Evolutionary conservation across 2,329 filamentous ascomycete species (phyloP).

Genomic region (Venturia carpophila): DNA sequence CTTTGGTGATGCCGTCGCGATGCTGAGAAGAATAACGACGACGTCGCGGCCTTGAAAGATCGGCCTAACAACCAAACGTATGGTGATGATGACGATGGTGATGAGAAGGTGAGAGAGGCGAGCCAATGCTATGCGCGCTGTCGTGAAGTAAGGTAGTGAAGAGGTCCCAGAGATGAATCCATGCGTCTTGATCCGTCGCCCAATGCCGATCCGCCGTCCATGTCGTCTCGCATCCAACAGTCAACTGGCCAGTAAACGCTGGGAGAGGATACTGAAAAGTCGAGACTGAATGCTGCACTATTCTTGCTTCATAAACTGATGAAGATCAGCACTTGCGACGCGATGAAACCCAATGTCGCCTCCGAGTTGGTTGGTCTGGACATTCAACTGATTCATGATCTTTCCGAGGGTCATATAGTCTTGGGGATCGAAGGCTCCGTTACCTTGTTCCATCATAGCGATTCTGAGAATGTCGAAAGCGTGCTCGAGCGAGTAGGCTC

Average conservation of each 20-base stretch:
- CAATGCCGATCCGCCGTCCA: not conserved
- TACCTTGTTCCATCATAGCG: slow-evolving; percentile 47
- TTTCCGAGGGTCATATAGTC: slow-evolving; percentile 73
- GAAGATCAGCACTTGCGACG: slow-evolving; percentile 13
- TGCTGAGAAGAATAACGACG: not conserved
- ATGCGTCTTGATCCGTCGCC: not conserved
- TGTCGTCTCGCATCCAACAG: not conserved
- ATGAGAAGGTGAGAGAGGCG: not conserved
- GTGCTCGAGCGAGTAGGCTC: slow-evolving; percentile 69
- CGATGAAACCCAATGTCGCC: slow-evolving; percentile 18
- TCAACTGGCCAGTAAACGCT: not conserved
- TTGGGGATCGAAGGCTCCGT: slow-evolving; percentile 11
- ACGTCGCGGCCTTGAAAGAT: not conserved
- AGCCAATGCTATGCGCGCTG: slow-evolving; percentile 2
- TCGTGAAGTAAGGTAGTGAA: not conserved
- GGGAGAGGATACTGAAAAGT: not conserved
- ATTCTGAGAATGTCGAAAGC: slow-evolving; percentile 74
- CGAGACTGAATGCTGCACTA: not conserved
- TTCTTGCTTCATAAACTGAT: slow-evolving; percentile 11
- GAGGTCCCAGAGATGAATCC: not conserved
- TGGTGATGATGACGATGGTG: not conserved
- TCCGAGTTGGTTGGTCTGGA: slow-evolving; percentile 39
- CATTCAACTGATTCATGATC: slow-evolving; percentile 75
- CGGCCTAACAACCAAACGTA: not conserved
- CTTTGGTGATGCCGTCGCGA: not conserved